Evolutionary conservation across 345 rosid species (phyloP), one percentile per base, ranked within the genome.

Genomic region (Citrus mangshanensis): DNA sequence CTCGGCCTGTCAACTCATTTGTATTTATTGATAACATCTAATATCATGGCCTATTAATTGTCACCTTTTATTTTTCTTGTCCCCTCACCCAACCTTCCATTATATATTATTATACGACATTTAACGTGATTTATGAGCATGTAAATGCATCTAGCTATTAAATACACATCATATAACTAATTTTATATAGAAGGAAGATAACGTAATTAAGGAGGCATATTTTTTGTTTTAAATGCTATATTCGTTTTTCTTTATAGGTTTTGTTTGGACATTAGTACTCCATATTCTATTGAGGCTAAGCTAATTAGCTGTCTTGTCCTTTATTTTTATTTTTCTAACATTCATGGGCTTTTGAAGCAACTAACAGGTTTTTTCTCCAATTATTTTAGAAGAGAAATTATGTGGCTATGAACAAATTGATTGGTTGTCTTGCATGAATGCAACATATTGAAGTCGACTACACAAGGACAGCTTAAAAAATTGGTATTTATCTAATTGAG

Each of bases 1-100:
- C 85, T 75, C 35, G 85, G 86, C 86, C 90, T 86, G 92, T 89
- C 91, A 85, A 85, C 80, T 87, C 88, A 68, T 85, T 85, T 85
- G 89, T 84, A 82, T 86, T 88, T 79, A 81, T 83, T 84, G 84
- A 83, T 85, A 84, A 59, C 77, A 82, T 82, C 81, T 82, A 83
- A 83, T 80, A 30, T 74, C 80, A 82, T 85, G 81, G 62, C 81
- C 83, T 82, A 83, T 86, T 83, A 76, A 81, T 78, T 86, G 83
- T 71, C 73, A 73, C 83, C 87, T 79, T 81, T 85, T 80, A 71
- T 81, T 86, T 80, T 85, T 81, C 81, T 79, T 87, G 80, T 82
- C 83, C 74, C 80, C 85, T 75, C 81, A 81, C 89, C 89, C 71
- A 73, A 89, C 80, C 35, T 60, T 78, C 73, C 69, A 5, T 54